Percentiles rank a stretch among this genome's conserved stretches.
Evolutionary conservation across 768 basidiomycete genomes (phyloP).

Genomic region (Pisolithus tinctorius): DNA sequence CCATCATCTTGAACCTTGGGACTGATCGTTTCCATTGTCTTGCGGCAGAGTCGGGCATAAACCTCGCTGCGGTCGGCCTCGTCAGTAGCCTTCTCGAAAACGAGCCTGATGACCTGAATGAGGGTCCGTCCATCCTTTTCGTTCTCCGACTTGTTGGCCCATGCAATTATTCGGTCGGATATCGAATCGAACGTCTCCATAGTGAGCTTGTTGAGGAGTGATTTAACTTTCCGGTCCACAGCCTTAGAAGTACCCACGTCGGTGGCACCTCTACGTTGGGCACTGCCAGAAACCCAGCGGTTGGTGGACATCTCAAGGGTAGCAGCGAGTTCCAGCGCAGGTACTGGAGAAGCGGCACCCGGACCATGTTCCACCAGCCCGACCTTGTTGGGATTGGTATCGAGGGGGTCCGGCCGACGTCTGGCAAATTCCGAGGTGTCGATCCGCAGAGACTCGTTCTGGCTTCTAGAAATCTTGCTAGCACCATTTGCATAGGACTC

Average conservation of each 20-base stretch:
- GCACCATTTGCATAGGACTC: slow-evolving; percentile 28
- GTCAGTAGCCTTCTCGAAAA: slow-evolving; percentile 97
- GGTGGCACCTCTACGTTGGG: slow-evolving; percentile 35
- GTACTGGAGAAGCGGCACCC: slow-evolving; percentile 23
- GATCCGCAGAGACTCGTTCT: slow-evolving; percentile 56
- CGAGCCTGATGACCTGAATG: slow-evolving; percentile 91
- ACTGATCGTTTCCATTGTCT: slow-evolving; percentile 93
- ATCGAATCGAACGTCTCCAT: slow-evolving; percentile 97
- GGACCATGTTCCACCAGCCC: slow-evolving; percentile 28
- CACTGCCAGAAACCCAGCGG: slow-evolving; percentile 60
- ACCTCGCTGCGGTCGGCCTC: slow-evolving; percentile 95
- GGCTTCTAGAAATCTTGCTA: slow-evolving; percentile 26
- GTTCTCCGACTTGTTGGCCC: slow-evolving; percentile 90
- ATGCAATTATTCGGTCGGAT: slow-evolving; percentile 88
- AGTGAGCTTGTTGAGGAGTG: slow-evolving; percentile 89
- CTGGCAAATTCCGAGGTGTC: slow-evolving; percentile 44
- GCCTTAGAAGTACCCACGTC: slow-evolving; percentile 73
- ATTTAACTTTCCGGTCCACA: slow-evolving; percentile 91
- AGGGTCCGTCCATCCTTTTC: slow-evolving; percentile 92
- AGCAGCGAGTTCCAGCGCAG: slow-evolving; percentile 55
- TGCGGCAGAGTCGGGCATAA: slow-evolving; percentile 92
- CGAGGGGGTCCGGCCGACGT: slow-evolving; percentile 66
- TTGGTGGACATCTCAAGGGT: slow-evolving; percentile 78
- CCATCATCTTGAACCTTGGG: slow-evolving; percentile 84
- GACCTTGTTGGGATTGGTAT: slow-evolving; percentile 52